These are phyloP conservation scores for Digitaria exilis DNA, from an alignment of 202 grass and related monocot species.

Conservation along the genomic window DNA sequence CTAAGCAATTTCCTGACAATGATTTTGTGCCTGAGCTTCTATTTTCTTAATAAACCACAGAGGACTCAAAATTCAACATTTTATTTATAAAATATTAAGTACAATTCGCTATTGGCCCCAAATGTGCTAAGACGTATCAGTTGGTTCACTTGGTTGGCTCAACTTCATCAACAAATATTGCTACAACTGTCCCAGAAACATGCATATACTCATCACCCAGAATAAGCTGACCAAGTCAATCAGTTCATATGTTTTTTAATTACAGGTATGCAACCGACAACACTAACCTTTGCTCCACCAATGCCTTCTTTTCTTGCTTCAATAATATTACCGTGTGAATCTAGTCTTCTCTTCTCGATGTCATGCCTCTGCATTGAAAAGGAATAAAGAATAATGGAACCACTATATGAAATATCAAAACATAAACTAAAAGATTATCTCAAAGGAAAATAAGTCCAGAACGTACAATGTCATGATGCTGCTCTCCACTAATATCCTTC, in stretches of 20 bases:
- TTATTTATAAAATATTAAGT: conserved; percentile 23
- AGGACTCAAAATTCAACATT: neutral
- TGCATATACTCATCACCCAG: neutral
- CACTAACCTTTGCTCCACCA: conserved; percentile 82
- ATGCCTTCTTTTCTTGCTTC: conserved; percentile 84
- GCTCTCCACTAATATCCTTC: conserved; percentile 89
- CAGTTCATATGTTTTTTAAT: neutral
- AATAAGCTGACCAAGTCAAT: conserved; percentile 5
- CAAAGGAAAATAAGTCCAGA: conserved; percentile 23
- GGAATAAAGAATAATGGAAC: conserved; percentile 35
- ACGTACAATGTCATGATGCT: conserved; percentile 91
- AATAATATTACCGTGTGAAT: conserved; percentile 72
- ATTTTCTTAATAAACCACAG: neutral
- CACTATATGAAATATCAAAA: conserved; percentile 29
- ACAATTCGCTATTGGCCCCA: neutral
- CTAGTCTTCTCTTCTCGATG: conserved; percentile 77
- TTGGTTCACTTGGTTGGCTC: neutral
- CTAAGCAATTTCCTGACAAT: too few species aligned
- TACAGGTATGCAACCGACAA: conserved; percentile 14
- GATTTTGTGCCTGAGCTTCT: too few species aligned
- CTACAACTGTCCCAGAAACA: conserved; percentile 1
- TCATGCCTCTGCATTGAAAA: conserved; percentile 67
- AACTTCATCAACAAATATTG: conserved; percentile 21
- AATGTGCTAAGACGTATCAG: neutral
- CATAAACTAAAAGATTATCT: conserved; percentile 15